Percentiles rank a stretch among this genome's conserved stretches.
Conservation (phyloP, 495 filamentous ascomycete genomes). For the Cladorrhinum samala region DNA sequence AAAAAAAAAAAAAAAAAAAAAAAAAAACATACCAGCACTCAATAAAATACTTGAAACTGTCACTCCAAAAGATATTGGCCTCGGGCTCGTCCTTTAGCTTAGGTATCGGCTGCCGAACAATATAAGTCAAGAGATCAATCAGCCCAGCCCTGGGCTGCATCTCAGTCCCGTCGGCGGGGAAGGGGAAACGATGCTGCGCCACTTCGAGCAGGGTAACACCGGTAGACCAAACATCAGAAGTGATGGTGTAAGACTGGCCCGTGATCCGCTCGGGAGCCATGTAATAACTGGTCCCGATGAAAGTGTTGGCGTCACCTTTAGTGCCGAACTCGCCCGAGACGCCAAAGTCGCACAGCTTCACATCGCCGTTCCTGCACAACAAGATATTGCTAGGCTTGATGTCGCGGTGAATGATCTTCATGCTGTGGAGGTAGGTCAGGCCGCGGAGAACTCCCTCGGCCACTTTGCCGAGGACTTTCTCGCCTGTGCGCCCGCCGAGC, state of each 20-base stretch:
- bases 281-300: slow-evolving; percentile 98
- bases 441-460: slow-evolving; percentile 93
- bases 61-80: slow-evolving; percentile 78
- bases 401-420: slow-evolving; percentile 97
- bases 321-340: slow-evolving; percentile 97
- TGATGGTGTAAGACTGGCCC: slow-evolving; percentile 96
- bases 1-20: background rate
- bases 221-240: slow-evolving; percentile 94
- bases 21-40: slow-evolving; percentile 83
- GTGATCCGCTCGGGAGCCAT: slow-evolving; percentile 99
- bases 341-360: slow-evolving; percentile 97
- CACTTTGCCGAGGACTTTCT: slow-evolving; percentile 97
- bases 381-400: slow-evolving; percentile 99
- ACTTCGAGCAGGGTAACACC: slow-evolving; percentile 96
- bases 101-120: slow-evolving; percentile 91
- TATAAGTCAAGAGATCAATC: slow-evolving; percentile 94
- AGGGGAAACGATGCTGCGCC: slow-evolving; percentile 95
- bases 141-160: slow-evolving; percentile 77
- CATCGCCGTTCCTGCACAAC: slow-evolving; percentile 83
- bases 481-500: slow-evolving; percentile 87
- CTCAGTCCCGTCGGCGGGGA: slow-evolving; percentile 93
- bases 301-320: slow-evolving; percentile 97
- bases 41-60: slow-evolving; percentile 98
- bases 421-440: slow-evolving; percentile 89
- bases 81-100: slow-evolving; percentile 91